Conservation (phyloP, 805 yeast genomes). For the Yarrowia porcina region DNA sequence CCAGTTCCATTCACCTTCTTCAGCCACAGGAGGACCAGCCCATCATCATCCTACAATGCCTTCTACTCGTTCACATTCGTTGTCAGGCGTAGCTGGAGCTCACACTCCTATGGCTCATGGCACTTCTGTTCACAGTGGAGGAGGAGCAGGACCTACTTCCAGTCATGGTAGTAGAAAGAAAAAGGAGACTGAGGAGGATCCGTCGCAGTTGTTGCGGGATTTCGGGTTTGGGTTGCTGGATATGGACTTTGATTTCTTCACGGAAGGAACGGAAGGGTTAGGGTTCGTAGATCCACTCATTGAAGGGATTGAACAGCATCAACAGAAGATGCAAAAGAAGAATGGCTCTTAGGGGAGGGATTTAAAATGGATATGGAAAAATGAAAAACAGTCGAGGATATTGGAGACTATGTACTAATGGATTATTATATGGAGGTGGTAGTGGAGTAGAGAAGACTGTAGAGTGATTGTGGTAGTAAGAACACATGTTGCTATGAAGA, state of each 20-base stretch:
- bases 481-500: no score
- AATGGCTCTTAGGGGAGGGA: neutral
- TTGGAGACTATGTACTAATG: neutral
- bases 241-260: slow-evolving; percentile 34
- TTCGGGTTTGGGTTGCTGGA: slow-evolving; percentile 28
- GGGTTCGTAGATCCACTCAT: slow-evolving; percentile 36
- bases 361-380: no score
- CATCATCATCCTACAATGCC: neutral
- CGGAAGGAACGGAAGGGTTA: slow-evolving; percentile 36
- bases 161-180: neutral
- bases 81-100: slow-evolving; percentile 8
- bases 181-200: slow-evolving; percentile 14
- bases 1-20: slow-evolving; percentile 7
- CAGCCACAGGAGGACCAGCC: neutral
- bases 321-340: slow-evolving; percentile 27
- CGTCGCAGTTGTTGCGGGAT: slow-evolving; percentile 9
- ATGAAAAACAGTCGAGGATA: neutral
- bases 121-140: neutral
- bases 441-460: no score
- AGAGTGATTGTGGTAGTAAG: neutral
- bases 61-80: slow-evolving; percentile 12
- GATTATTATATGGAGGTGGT: no score
- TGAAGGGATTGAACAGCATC: slow-evolving; percentile 35
- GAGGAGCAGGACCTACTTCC: neutral
- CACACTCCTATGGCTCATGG: neutral